These are phyloP conservation scores for Collariella sp. DNA, from an alignment of 495 filamentous ascomycete species.

Conservation along the genomic window DNA sequence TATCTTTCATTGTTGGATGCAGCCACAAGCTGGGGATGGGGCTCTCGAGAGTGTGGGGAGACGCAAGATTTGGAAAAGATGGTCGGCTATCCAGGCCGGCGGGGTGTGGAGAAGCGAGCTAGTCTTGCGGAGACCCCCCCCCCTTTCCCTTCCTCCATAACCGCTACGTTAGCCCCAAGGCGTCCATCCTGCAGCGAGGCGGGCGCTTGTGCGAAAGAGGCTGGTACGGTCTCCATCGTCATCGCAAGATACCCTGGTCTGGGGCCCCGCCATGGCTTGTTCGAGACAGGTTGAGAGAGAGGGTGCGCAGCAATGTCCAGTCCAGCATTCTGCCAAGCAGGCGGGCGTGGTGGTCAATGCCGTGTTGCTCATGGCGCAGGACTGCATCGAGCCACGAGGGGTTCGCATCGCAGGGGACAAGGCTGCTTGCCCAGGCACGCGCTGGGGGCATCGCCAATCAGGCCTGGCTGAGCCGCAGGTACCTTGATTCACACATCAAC, in stretches of 20 bases:
- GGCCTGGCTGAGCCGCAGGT: slow-evolving; percentile 21
- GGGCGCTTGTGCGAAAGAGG: slow-evolving; percentile 14
- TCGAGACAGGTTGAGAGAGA: slow-evolving; percentile 27
- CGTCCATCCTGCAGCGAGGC: slow-evolving; percentile 2
- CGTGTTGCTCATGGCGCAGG: slow-evolving; percentile 15
- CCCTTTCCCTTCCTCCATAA: neutral
- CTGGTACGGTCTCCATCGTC: slow-evolving; percentile 11
- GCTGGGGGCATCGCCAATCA: slow-evolving; percentile 21
- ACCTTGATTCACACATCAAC: slow-evolving; percentile 32
- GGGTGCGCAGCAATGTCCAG: slow-evolving; percentile 9
- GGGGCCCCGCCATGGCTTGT: slow-evolving; percentile 19
- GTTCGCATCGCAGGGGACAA: slow-evolving; percentile 15
- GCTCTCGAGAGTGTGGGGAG: slow-evolving; percentile 25
- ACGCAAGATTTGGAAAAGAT: slow-evolving; percentile 19
- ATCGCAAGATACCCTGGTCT: slow-evolving; percentile 2
- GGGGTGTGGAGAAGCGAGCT: slow-evolving; percentile 25
- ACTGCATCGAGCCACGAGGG: slow-evolving; percentile 9
- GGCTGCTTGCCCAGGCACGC: slow-evolving; percentile 26
- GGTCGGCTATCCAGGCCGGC: slow-evolving; percentile 19
- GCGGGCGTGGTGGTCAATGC: slow-evolving; percentile 24
- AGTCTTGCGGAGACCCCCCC: slow-evolving; percentile 2
- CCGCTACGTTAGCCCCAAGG: too few relatives aligned
- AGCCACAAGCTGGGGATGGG: slow-evolving; percentile 25
- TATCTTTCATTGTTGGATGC: slow-evolving; percentile 27
- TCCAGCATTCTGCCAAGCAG: neutral